Evolutionary conservation across 495 filamentous ascomycete genomes (phyloP).

Genomic region (Xylona heveae): DNA sequence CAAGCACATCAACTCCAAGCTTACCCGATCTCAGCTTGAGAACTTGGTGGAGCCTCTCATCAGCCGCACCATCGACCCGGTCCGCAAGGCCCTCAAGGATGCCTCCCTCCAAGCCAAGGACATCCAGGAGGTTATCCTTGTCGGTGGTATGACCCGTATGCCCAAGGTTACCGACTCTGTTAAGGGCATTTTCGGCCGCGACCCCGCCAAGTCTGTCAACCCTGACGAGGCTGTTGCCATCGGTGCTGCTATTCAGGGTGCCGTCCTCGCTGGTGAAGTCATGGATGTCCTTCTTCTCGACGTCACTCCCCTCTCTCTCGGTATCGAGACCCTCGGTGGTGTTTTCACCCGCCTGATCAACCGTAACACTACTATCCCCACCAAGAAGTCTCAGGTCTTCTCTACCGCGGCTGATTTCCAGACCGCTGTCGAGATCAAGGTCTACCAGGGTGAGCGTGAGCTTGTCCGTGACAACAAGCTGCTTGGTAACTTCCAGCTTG

Average conservation of each 20-base stretch:
- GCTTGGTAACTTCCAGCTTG: constrained; percentile 98
- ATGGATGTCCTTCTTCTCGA: constrained; percentile 92
- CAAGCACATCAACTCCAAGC: constrained; percentile 93
- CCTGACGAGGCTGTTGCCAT: constrained; percentile 98
- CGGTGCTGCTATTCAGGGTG: constrained; percentile 95
- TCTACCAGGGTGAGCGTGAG: constrained; percentile 99
- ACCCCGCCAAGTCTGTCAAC: constrained; percentile 97
- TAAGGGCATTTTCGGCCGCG: constrained; percentile 93
- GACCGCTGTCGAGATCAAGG: constrained; percentile 99
- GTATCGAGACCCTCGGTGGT: constrained; percentile 98
- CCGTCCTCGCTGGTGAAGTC: constrained; percentile 88
- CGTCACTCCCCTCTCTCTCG: constrained; percentile 91
- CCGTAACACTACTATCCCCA: constrained; percentile 98
- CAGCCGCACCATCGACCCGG: constrained; percentile 67
- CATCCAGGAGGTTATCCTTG: constrained; percentile 96
- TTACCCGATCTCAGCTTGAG: constrained; percentile 87
- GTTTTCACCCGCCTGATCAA: constrained; percentile 99
- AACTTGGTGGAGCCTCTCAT: constrained; percentile 82
- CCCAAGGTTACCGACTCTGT: constrained; percentile 96
- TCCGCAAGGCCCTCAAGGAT: constrained; percentile 95
- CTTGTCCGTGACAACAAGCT: constrained; percentile 98
- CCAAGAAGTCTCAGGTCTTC: constrained; percentile 98
- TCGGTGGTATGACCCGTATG: constrained; percentile 99
- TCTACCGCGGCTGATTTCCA: constrained; percentile 98
- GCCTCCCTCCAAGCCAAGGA: constrained; percentile 85